Base-by-base conservation (phyloP, 129 eudicot species). In the Logfia minima region DNA sequence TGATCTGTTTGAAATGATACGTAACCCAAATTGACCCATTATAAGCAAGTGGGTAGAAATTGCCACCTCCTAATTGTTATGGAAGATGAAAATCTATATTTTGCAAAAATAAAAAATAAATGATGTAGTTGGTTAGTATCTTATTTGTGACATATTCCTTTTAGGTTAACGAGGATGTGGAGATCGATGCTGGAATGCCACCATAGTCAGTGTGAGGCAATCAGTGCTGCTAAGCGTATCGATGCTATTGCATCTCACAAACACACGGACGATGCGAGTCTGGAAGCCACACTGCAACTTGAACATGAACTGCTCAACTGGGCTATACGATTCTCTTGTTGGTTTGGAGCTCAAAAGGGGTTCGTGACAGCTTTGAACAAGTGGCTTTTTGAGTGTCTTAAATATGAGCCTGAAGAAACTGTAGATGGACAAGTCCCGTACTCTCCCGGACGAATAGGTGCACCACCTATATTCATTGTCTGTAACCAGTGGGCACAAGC, bases 381-480 rank as follows among this genome's bases (percentile, higher is more conserved):
- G 74, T 95, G 99, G 97, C 97, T 95, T 9, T 76, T 88, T 51
- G 85, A 91, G 66, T 89, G 99, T 71, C 92, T 95, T 59, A 79
- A 83, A 51, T 85, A 87, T 26, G 96, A 78, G 66, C 99, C 99
- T 4, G 99, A 95, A 83, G 94, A 83, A 77, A 95, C 99, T 31
- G 63, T 88, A 3, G 99, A 95, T 67, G 97, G 97, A 22, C 75
- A 83, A 2, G 99, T 84, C 56, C 97, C 97, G 8, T 91, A 87
- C 82, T 95, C 99, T 18, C 99, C 99, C 2, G 89, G 99, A 37
- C 84, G 97, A 67, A 82, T 92, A 18, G 99, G 99, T 41, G 97
- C 97, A 29, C 99, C 99, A 0, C 84, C 97, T 13, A 73, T 95
- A 17, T 95, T 91, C 68, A 85, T 84, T 18, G 71, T 91, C 28